These are phyloP conservation scores for Tuber indicum DNA, from an alignment of 495 filamentous ascomycete genomes.

Conservation along the genomic window DNA sequence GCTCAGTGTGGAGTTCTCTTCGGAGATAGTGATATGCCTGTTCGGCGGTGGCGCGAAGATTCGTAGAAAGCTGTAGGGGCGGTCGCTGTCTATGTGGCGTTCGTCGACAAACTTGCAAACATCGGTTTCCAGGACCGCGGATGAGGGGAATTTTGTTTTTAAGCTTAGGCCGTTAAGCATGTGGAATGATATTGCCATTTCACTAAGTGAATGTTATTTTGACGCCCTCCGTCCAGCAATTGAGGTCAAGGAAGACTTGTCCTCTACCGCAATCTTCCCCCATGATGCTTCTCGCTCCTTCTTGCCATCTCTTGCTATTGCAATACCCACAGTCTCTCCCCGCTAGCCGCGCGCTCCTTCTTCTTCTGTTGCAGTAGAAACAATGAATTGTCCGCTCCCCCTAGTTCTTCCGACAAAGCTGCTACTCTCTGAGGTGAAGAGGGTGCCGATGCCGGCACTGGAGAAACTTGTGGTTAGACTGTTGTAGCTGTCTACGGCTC, in stretches of 20 bases:
- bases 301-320: constrained; percentile 62
- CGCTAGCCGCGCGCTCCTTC: constrained; percentile 50
- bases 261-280: constrained; percentile 40
- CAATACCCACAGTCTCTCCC: constrained; percentile 57
- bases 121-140: constrained; percentile 56
- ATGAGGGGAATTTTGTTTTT: constrained; percentile 64
- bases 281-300: constrained; percentile 53
- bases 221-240: constrained; percentile 8
- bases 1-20: constrained; percentile 62
- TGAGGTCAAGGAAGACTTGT: not conserved
- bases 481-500: constrained; percentile 17
- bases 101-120: constrained; percentile 73
- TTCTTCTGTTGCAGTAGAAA: constrained; percentile 51
- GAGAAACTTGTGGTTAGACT: not conserved
- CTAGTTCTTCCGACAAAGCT: constrained; percentile 3
- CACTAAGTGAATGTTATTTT: constrained; percentile 24
- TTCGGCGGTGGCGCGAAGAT: constrained; percentile 73
- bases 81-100: constrained; percentile 32
- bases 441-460: not conserved
- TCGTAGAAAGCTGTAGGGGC: constrained; percentile 75
- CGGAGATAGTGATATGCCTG: constrained; percentile 60
- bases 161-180: constrained; percentile 78
- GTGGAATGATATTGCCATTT: constrained; percentile 69
- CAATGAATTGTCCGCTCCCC: constrained; percentile 30
- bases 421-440: constrained; percentile 10